Conservation (phyloP, 2,329 filamentous ascomycete species). For the Aspergillus candidus region DNA sequence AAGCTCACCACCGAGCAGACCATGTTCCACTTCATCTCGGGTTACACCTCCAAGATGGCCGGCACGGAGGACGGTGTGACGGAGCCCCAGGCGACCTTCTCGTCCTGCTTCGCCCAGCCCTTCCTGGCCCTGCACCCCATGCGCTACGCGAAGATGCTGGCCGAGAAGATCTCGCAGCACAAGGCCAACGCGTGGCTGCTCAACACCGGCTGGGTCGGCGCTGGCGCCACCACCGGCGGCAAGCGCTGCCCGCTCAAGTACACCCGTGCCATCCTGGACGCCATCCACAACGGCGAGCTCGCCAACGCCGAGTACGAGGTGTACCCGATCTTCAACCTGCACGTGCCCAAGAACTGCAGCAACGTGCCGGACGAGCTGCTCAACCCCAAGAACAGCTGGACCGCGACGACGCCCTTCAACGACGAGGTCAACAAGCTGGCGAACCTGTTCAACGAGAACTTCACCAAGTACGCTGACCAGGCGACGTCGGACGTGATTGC, state of each 20-base stretch:
- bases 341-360: constrained; percentile 86
- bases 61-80: constrained; percentile 96
- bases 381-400: constrained; percentile 93
- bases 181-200: constrained; percentile 96
- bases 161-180: constrained; percentile 94
- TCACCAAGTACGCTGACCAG: constrained; percentile 86
- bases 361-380: constrained; percentile 86
- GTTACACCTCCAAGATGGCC: constrained; percentile 99
- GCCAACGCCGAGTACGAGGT: constrained; percentile 88
- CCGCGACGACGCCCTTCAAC: constrained; percentile 72
- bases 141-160: constrained; percentile 97
- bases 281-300: constrained; percentile 95
- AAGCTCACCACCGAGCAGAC: constrained; percentile 92
- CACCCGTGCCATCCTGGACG: constrained; percentile 95
- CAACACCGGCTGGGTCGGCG: constrained; percentile 96
- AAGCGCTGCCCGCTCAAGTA: constrained; percentile 98
- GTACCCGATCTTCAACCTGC: constrained; percentile 94
- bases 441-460: constrained; percentile 89
- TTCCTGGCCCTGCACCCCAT: constrained; percentile 99
- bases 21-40: constrained; percentile 99
- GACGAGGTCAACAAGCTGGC: constrained; percentile 87
- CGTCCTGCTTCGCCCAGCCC: constrained; percentile 96
- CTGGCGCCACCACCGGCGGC: constrained; percentile 81
- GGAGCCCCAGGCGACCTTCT: constrained; percentile 98
- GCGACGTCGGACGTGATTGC: constrained; percentile 72